Base-by-base conservation (phyloP, 805 yeast genomes). In the Lipomyces chichibuensis region DNA sequence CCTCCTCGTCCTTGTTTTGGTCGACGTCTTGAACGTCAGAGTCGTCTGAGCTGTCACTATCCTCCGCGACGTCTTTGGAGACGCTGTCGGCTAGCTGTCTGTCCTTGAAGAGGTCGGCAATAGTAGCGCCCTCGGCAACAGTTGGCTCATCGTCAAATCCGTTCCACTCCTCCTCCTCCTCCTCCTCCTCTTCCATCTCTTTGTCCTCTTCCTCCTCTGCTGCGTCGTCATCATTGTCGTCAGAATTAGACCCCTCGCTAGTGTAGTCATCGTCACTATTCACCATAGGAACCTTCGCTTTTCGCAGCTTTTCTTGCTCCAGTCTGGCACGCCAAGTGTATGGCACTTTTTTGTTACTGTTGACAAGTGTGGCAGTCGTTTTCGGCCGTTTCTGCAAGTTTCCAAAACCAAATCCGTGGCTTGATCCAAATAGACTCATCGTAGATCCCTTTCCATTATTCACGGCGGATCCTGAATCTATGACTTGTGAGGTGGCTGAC, bases 241-340 rank as follows among this genome's bases (percentile, higher is more conserved):
- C 49, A 17, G 49, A 43, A 43, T 13, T 11, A 39, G 17, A n/a
- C 17, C 20, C 65, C n/a, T 17, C n/a, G 13, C n/a, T 23, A 33
- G 57, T 39, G 27, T 51, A 52, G 23, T 89, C 89, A 73, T 88
- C 94, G 62, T 80, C 77, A 2, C 49, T 43, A 43, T 17, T 85
- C 92, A 59, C 87, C 91, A 57, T 88, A 91, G 3, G 63, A 37
- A 81, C 78, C 64, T 81, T 74, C 33, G 65, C 73, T 63, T 80
- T 81, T 59, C 82, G 80, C 59, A 78, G 78, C 55, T 84, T 85
- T 60, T 80, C 82, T 59, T 74, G 74, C 64, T 83, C 88, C 5
- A 88, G 75, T 68, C 79, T 80, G 52, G 83, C 82, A 74, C 88
- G 85, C 98, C 97, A 92, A 55, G 88, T 89, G 74, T 90, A 91